phyloP scores from a whole-genome alignment of 164 flowering plant genomes.

The Vitis cinerea region DNA sequence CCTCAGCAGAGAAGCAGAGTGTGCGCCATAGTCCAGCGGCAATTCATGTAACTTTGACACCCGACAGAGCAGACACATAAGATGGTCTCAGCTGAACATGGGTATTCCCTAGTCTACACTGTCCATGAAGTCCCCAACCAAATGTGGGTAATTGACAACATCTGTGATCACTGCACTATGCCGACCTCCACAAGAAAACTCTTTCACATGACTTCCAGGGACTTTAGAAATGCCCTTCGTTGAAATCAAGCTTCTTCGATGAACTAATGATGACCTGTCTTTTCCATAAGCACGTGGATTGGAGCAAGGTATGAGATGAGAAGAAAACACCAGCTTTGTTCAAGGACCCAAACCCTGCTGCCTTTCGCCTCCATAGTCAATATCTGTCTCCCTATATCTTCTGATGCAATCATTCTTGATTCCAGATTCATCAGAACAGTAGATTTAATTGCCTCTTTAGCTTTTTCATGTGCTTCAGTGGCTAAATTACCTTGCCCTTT shows the following conservation, averaged over 20 bases:
- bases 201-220: conserved; percentile 66
- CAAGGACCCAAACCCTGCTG: conserved; percentile 81
- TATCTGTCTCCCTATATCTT: no score
- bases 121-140: conserved; percentile 91
- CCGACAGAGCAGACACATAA: conserved; percentile 62
- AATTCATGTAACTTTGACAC: conserved; percentile 48
- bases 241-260: conserved; percentile 37
- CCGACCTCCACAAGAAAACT: conserved; percentile 84
- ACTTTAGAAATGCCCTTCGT: conserved; percentile 36
- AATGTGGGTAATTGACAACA: conserved; percentile 69
- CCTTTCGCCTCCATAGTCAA: conserved; percentile 88
- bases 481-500: no score
- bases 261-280: conserved; percentile 36
- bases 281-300: conserved; percentile 38
- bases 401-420: no score
- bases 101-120: conserved; percentile 88
- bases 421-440: no score
- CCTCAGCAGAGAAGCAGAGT: conserved; percentile 63
- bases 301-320: conserved; percentile 71
- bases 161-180: conserved; percentile 68
- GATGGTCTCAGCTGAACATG: conserved; percentile 73
- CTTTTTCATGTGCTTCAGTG: no score
- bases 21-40: conserved; percentile 87
- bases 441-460: no score
- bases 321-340: conserved; percentile 76